Percentiles rank a stretch among this genome's conserved stretches.
phyloP scores from a whole-genome alignment of 2,329 filamentous ascomycete genomes.

The Aspergillus calidoustus region DNA sequence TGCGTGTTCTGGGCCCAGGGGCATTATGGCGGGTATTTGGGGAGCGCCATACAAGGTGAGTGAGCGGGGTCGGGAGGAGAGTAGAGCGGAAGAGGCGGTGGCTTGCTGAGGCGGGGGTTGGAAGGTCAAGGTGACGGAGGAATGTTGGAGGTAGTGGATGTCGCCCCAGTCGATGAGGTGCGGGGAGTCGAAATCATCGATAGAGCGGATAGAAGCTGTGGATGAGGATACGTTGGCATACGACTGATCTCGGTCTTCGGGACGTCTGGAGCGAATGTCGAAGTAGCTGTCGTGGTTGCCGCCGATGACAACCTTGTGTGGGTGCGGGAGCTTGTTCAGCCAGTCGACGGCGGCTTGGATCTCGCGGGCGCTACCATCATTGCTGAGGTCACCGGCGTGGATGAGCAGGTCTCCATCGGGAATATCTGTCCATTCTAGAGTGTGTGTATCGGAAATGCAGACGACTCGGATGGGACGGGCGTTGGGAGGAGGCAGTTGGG shows the following conservation, averaged over 20 bases:
- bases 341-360: conserved; percentile 86
- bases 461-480: conserved; percentile 71
- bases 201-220: conserved; percentile 41
- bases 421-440: conserved; percentile 52
- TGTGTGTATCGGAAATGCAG: conserved; percentile 88
- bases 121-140: conserved; percentile 55
- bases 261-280: conserved; percentile 66
- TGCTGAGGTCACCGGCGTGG: conserved; percentile 84
- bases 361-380: conserved; percentile 70
- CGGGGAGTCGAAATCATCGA: conserved; percentile 49
- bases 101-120: conserved; percentile 29
- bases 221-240: conserved; percentile 40
- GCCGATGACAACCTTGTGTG: conserved; percentile 78
- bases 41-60: conserved; percentile 80
- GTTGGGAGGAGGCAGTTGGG: conserved; percentile 62
- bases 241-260: conserved; percentile 55
- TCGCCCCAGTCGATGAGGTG: conserved; percentile 66
- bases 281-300: conserved; percentile 92
- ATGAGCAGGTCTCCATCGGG: conserved; percentile 84
- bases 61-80: conserved; percentile 61
- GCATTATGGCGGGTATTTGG: conserved; percentile 69
- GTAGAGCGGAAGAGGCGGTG: conserved; percentile 42
- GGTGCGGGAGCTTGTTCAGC: conserved; percentile 74
- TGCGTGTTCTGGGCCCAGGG: conserved; percentile 72
- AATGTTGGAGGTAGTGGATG: conserved; percentile 77